phyloP scores from a whole-genome alignment of 2,329 filamentous ascomycete genomes.

The Chrysosporium keratinophilum region DNA sequence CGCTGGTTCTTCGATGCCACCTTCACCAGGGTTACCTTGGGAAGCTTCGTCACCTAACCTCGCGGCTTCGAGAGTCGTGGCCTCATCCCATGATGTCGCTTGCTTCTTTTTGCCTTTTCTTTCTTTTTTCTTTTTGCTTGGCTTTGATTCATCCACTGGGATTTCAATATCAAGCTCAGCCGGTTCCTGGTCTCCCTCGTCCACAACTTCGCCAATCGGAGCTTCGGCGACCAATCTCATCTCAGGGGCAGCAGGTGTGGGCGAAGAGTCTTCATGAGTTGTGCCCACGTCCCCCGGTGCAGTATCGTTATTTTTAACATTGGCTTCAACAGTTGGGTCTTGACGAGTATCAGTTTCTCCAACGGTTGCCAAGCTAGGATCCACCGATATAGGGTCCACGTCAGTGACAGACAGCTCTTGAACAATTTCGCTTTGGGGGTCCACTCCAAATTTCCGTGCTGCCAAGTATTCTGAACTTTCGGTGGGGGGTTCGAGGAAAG shows the following conservation, averaged over 20 bases:
- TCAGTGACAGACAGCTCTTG: not conserved
- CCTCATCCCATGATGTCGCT: constrained; percentile 1
- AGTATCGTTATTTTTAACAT: not conserved
- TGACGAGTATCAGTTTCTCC: not conserved
- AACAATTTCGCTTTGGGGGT: not conserved
- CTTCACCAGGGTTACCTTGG: not conserved
- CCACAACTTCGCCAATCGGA: not conserved
- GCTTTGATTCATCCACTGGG: not conserved
- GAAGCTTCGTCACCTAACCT: not conserved
- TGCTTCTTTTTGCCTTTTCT: constrained; percentile 7
- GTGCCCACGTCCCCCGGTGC: not conserved
- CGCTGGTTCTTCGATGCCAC: constrained; percentile 7
- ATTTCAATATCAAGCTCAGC: not conserved
- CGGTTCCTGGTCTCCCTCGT: not conserved
- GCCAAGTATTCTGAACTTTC: not conserved
- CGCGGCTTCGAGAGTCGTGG: not conserved
- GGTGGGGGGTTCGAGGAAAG: not conserved
- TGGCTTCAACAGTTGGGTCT: not conserved
- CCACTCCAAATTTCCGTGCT: not conserved
- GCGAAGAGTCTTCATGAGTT: not conserved
- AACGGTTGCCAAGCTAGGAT: not conserved
- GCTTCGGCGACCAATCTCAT: not conserved
- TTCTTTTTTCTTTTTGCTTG: not conserved
- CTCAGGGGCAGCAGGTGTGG: not conserved
- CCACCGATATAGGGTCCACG: not conserved